Evolutionary conservation across 2,329 filamentous ascomycete species (phyloP).

Genomic region (Sporothrix euskadiensis): DNA sequence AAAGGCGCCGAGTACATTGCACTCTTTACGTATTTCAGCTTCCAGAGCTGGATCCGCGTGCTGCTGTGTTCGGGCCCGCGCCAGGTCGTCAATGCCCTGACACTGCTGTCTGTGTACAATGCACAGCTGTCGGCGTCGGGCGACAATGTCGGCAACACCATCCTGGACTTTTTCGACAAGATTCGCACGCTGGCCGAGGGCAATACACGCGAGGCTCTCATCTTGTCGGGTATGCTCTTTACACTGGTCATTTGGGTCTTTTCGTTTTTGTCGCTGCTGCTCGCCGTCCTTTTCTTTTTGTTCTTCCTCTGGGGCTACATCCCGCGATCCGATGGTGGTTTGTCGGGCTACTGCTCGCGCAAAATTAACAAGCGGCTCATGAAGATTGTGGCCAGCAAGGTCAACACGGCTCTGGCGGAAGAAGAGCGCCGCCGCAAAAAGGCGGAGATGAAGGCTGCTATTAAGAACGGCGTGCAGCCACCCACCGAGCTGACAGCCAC

Average conservation of each 20-base stretch:
- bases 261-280: constrained; percentile 70
- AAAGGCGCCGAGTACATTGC: constrained; percentile 90
- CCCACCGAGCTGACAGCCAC: constrained; percentile 62
- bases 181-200: constrained; percentile 69
- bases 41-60: constrained; percentile 79
- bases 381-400: constrained; percentile 80
- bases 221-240: constrained; percentile 89
- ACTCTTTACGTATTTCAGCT: constrained; percentile 83
- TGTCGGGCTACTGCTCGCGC: constrained; percentile 83
- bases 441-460: constrained; percentile 52
- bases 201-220: constrained; percentile 75
- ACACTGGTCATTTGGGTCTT: constrained; percentile 88
- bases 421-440: constrained; percentile 64
- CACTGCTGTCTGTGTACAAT: constrained; percentile 79
- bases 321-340: constrained; percentile 73
- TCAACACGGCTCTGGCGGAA: constrained; percentile 83
- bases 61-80: constrained; percentile 89
- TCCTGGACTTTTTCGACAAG: constrained; percentile 81
- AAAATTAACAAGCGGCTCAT: constrained; percentile 87
- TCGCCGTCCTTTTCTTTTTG: constrained; percentile 76
- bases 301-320: constrained; percentile 94
- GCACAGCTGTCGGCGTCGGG: constrained; percentile 66
- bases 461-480: constrained; percentile 56
- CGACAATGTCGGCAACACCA: constrained; percentile 58
- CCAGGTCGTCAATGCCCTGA: constrained; percentile 86